Percentiles rank a stretch among this genome's conserved stretches.
Evolutionary conservation across 805 yeast species (phyloP).

Genomic region (Candida oleophila): DNA sequence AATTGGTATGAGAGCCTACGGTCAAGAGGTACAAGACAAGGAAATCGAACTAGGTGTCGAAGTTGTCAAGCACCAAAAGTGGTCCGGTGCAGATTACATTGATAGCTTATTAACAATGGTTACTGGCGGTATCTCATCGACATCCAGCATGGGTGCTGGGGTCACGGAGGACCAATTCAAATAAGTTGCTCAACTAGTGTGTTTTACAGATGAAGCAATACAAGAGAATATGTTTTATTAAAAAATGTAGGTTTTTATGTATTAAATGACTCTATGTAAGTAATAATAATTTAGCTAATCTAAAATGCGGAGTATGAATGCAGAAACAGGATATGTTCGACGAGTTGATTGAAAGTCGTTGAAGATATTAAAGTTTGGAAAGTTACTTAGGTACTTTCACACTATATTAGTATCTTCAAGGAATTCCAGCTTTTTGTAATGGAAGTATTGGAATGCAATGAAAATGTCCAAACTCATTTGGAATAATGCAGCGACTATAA

Average conservation of each 20-base stretch:
- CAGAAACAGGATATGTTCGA: too few relatives aligned
- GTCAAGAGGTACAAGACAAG: conserved; percentile 78
- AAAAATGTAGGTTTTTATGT: too few relatives aligned
- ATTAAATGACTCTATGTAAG: too few relatives aligned
- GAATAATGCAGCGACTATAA: conserved; percentile 69
- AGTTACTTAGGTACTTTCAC: too few relatives aligned
- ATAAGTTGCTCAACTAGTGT: conserved; percentile 11
- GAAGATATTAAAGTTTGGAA: too few relatives aligned
- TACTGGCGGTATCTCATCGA: conserved; percentile 90
- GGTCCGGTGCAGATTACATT: conserved; percentile 98
- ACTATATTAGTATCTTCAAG: background rate
- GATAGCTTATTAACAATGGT: conserved; percentile 87
- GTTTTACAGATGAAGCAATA: too few relatives aligned
- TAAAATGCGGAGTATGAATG: too few relatives aligned
- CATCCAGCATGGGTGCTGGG: conserved; percentile 98
- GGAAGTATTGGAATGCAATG: conserved; percentile 70
- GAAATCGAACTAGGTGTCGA: conserved; percentile 90
- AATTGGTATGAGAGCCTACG: conserved; percentile 95
- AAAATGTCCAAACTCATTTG: conserved; percentile 75
- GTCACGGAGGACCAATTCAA: conserved; percentile 97
- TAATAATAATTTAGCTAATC: too few relatives aligned
- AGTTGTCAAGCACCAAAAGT: conserved; percentile 95
- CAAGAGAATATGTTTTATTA: too few relatives aligned
- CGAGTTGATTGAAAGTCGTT: too few relatives aligned
- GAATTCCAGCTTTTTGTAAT: conserved; percentile 43